Evolutionary conservation across 345 rosid genomes (phyloP).

Genomic region (Citrus unshiu): DNA sequence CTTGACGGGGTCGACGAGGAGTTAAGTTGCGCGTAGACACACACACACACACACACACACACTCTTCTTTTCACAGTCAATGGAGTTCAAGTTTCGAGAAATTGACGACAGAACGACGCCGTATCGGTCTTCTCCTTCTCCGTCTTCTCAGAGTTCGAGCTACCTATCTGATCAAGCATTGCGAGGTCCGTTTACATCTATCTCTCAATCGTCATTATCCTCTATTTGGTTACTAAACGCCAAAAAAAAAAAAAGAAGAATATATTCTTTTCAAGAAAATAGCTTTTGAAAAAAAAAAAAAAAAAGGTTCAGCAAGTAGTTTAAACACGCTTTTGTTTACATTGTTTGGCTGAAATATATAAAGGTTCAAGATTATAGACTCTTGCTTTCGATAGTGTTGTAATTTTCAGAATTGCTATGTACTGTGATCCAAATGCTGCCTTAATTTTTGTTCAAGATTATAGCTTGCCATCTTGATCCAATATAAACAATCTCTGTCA

Average conservation of each 20-base stretch:
- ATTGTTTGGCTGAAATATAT: neutral
- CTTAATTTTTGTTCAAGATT: neutral
- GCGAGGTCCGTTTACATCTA: slow-evolving; percentile 14
- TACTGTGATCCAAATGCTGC: neutral
- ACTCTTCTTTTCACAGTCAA: neutral
- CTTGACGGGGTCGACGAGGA: no score
- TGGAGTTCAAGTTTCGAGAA: slow-evolving; percentile 48
- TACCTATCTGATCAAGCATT: slow-evolving; percentile 21
- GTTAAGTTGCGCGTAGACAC: neutral
- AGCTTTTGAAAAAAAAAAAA: no score
- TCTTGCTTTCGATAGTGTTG: neutral
- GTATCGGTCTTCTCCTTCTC: slow-evolving; percentile 8
- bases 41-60: neutral
- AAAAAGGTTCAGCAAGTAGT: neutral
- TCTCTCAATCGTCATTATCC: neutral
- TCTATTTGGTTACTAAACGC: neutral
- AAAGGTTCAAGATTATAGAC: neutral
- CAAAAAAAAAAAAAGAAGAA: no score
- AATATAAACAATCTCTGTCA: neutral
- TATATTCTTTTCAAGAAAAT: no score
- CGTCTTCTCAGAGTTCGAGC: slow-evolving; percentile 8
- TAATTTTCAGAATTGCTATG: neutral
- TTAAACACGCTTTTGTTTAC: neutral
- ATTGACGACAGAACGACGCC: slow-evolving; percentile 22
- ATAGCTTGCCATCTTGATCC: neutral